Evolutionary conservation across 2,329 filamentous ascomycete genomes (phyloP).

Genomic region (Harringtonia aguacate): DNA sequence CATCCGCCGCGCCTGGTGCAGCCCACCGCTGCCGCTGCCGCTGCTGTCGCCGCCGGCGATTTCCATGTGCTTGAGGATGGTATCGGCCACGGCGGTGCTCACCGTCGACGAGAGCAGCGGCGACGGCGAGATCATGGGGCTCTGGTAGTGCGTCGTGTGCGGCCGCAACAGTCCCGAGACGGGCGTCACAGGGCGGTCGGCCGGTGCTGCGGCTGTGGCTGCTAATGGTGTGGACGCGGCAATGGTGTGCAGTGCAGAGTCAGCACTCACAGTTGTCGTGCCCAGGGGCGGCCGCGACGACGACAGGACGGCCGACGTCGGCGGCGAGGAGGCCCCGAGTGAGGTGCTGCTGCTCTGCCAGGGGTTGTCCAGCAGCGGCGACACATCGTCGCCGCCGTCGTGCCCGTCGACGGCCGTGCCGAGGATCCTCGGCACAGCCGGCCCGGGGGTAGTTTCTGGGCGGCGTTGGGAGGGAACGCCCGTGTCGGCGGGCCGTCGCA

Average conservation of each 20-base stretch:
- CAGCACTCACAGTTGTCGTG: constrained; percentile 15
- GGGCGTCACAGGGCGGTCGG: constrained; percentile 12
- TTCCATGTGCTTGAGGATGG: constrained; percentile 33
- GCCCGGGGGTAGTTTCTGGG: too few relatives aligned
- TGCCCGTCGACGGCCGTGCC: constrained; percentile 4
- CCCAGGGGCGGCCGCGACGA: constrained; percentile 3
- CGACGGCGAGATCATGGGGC: constrained; percentile 46
- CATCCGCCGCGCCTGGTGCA: constrained; percentile 27
- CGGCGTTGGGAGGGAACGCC: too few relatives aligned
- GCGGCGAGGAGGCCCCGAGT: too few relatives aligned
- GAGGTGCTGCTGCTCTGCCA: constrained; percentile 20
- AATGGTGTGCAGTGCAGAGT: constrained; percentile 13
- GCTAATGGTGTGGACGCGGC: neutral
- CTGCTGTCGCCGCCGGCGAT: neutral
- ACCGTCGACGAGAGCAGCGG: constrained; percentile 46
- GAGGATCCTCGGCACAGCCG: too few relatives aligned
- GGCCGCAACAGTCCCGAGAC: constrained; percentile 19
- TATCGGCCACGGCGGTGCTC: constrained; percentile 46
- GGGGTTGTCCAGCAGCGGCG: constrained; percentile 30
- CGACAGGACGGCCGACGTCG: neutral
- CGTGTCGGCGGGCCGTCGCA: constrained; percentile 23
- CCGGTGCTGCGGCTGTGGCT: constrained; percentile 15
- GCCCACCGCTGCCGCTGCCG: constrained; percentile 10
- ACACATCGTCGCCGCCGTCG: constrained; percentile 11
- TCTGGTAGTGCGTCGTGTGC: constrained; percentile 28